Percentiles rank a stretch among this genome's conserved stretches.
Evolutionary conservation across 2,329 filamentous ascomycete genomes (phyloP).

Genomic region (Ophiostoma piceae): DNA sequence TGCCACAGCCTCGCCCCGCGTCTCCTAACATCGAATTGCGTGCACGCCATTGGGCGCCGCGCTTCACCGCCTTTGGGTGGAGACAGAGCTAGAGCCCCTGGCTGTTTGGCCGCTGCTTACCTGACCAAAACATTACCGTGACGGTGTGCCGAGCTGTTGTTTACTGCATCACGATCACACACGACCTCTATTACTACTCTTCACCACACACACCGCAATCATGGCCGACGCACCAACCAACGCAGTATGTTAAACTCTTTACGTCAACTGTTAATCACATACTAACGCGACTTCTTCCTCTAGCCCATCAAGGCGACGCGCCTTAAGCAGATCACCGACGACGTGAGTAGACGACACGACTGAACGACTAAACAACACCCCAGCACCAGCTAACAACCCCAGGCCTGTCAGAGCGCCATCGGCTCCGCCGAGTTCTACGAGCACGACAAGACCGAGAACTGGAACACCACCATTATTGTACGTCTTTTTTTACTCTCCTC

Average conservation of each 20-base stretch:
- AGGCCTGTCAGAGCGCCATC: conserved; percentile 82
- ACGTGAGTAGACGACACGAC: conserved; percentile 51
- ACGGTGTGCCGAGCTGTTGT: conserved; percentile 7
- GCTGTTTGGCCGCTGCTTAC: neutral
- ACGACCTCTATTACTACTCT: neutral
- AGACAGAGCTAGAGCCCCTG: neutral
- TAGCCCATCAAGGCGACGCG: conserved; percentile 72
- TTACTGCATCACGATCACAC: conserved; percentile 15
- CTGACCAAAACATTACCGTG: conserved; percentile 8
- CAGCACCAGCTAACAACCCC: neutral
- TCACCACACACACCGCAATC: conserved; percentile 15
- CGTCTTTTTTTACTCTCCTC: conserved; percentile 32
- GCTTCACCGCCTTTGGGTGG: neutral
- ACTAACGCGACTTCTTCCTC: conserved; percentile 42
- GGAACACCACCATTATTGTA: conserved; percentile 94
- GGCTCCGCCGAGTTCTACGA: conserved; percentile 74
- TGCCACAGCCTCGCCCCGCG: neutral
- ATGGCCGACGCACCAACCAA: conserved; percentile 23
- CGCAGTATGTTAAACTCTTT: conserved; percentile 16
- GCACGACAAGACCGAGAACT: conserved; percentile 74
- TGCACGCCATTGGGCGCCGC: neutral
- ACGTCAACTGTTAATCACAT: too few species aligned
- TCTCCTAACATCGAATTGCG: neutral
- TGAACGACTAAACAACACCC: neutral
- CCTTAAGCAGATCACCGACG: conserved; percentile 77